Evolutionary conservation across 305 asterid species (phyloP), one percentile per base, ranked within the genome.

Genomic region (Euphrasia arctica): DNA sequence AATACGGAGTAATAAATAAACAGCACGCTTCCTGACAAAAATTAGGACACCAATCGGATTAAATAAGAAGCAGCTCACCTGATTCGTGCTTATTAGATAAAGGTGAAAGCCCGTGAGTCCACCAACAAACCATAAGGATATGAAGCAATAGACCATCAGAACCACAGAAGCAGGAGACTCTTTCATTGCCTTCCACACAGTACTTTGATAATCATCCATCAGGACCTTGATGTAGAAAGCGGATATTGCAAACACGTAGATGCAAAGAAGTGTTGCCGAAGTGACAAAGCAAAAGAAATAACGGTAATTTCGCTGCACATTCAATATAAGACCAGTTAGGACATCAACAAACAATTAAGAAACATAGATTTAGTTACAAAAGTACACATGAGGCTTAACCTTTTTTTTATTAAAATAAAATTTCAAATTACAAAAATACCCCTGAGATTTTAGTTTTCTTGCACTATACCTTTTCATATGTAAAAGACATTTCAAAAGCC

Each of bases 101-200:
- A 80, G 86, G 75, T 93, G 99, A 78, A 93, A 93, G 72, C 97
- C 94, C 62, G 99, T 83, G 72, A 93, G 97, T 36, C 99, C 99
- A 68, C 97, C 99, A 70, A 93, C 97, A 77, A 93, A 93, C 99
- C 99, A 93, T 61, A 93, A 80, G 78, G 96, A 83, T 73, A 93
- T 82, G 72, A 93, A 93, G 79, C 97, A 82, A 71, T 86, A 93
- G 48, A 70, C 88, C 97, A 90, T 93, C 66, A 93, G 76, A 80
- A 86, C 50, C 51, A 88, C 92, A 0, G 95, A 84, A 27, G 97
- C 96, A 63, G 99, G 99, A 65, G 99, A 93, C 72, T 86, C 87
- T 81, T 76, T 88, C 95, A 93, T 83, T 71, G 99, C 99, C 82
- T 74, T 82, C 96, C 88, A 90, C 13, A 93, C 99, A 47, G 99